Evolutionary conservation across 2,329 filamentous ascomycete genomes (phyloP), one percentile per base, ranked within the genome.

Genomic region (Trichoderma citrinoviride): DNA sequence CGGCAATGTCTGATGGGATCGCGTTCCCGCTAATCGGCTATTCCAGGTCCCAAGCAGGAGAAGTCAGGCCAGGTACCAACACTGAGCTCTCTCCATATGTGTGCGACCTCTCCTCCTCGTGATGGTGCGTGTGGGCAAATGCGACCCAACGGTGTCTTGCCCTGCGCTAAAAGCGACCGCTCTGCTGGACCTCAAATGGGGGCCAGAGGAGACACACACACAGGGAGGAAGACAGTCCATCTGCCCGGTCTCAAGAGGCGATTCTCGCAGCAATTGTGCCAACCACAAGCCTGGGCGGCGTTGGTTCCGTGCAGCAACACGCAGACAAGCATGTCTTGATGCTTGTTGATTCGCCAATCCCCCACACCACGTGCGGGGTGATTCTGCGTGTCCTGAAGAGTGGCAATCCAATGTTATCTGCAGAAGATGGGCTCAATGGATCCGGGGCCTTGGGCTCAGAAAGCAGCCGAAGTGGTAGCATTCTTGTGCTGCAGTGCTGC

Each of bases 311-410:
- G 25, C 49, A 33, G 33, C 33, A 37, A 37, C 12, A 37, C 33
- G 33, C 33, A 37, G 33, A 37, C 33, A 37, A 33, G n/a, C 29
- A 44, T 21, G 21, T 50, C 7, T n/a, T 10, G 25, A 50, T 1
- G 47, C 47, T 25, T 19, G 41, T 25, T 60, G 29, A 61, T 52
- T 61, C 46, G 37, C 21, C 27, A 17, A n/a, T 44, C 58, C 47
- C 47, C 47, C 58, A 61, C 58, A 19, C 49, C 58, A 53, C 47
- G 47, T 53, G 58, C 58, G 58, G 58, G 58, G 57, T 61, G 57
- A 43, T 17, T 43, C n/a, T 52, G 37, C 47, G 37, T 29, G 12
- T 29, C 44, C 54, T 27, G 8, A n/a, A 25, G 17, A 27, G 23
- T 37, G 33, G 12, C 33, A 37, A 37, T 37, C 33, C 33, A 37